Percentiles rank a stretch among this genome's conserved stretches.
phyloP scores from a whole-genome alignment of 352 stramenopile species.

The Blastocystis sp. region DNA sequence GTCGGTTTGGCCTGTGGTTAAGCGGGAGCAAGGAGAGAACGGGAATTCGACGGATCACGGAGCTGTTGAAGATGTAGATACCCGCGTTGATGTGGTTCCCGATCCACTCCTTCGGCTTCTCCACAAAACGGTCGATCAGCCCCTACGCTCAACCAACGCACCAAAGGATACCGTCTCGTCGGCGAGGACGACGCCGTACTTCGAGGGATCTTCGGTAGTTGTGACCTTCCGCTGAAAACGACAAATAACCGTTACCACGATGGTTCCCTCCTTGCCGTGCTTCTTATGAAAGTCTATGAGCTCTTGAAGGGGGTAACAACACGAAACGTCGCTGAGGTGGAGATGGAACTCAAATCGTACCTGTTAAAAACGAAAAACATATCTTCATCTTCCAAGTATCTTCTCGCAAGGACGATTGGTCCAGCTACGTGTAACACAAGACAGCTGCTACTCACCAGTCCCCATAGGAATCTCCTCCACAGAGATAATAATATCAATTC shows the following conservation, averaged over 20 bases:
- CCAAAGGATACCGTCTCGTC: conserved; percentile 63
- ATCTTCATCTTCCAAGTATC: conserved; percentile 74
- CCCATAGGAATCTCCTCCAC: conserved; percentile 59
- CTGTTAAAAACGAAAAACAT: conserved; percentile 82
- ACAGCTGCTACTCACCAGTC: background rate
- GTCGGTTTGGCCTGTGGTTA: conserved; percentile 69
- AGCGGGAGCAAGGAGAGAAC: conserved; percentile 1
- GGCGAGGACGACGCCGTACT: conserved; percentile 79
- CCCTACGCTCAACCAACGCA: conserved; percentile 64
- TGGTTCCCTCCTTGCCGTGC: conserved; percentile 75
- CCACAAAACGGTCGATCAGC: conserved; percentile 76
- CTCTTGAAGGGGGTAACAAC: conserved; percentile 71
- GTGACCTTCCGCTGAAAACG: conserved; percentile 65
- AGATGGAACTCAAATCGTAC: background rate
- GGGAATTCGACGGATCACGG: conserved; percentile 78
- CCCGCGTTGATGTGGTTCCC: conserved; percentile 82
- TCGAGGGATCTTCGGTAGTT: conserved; percentile 78
- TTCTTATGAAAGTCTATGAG: conserved; percentile 73
- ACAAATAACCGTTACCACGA: conserved; percentile 66
- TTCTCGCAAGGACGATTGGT: conserved; percentile 74
- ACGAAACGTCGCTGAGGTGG: conserved; percentile 74
- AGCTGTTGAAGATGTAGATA: conserved; percentile 81
- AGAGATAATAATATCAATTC: conserved; percentile 81
- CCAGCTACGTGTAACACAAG: conserved; percentile 69
- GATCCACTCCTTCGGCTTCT: conserved; percentile 80